Evolutionary conservation across 2,329 filamentous ascomycete species (phyloP), one percentile per base, ranked within the genome.

Genomic region (Hypoxylon sp.): DNA sequence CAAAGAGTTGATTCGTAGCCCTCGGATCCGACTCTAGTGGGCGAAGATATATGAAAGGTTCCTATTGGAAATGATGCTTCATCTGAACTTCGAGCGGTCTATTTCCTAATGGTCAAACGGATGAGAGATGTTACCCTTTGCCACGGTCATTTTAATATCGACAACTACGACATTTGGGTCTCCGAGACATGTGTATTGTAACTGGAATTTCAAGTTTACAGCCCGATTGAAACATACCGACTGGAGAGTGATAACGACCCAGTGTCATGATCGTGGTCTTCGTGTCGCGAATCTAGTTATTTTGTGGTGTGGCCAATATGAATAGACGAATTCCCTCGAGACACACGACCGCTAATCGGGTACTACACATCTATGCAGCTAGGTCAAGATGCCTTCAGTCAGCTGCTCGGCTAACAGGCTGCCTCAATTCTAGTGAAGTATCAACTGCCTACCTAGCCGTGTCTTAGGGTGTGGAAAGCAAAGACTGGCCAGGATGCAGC

Each of bases 161-260:
- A 29, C 44, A 39, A 59, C 39, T 22, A 51, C 39, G 42, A 52
- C 31, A 26, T 52, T 52, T 33, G 59, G 47, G 65, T 52, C 37
- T 63, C 47, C 59, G 53, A 69, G 66, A 69, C 66, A 69, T 48
- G 55, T 51, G 61, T 60, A 59, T 58, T 57, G 67, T 63, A 62
- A 52, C 55, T 58, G 46, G 42, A 65, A 44, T 62, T n/a, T 61
- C 61, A 61, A 46, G 39, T 53, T 52, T 65, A 67, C 63, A 55
- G 33, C 53, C 55, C 65, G 68, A 68, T 63, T 47, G 68, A 64
- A 68, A 68, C 54, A 71, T 52, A 22, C 47, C 37, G 53, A 58
- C 48, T 50, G 54, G 59, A 54, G 22, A 54, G 22, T 52, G 48
- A 48, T 22, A 53, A 22, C 14, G 35, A 39, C 31, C 31, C 44